Evolutionary conservation across 202 grass and related monocot species (phyloP).

Genomic region (Saccharum hybrid): DNA sequence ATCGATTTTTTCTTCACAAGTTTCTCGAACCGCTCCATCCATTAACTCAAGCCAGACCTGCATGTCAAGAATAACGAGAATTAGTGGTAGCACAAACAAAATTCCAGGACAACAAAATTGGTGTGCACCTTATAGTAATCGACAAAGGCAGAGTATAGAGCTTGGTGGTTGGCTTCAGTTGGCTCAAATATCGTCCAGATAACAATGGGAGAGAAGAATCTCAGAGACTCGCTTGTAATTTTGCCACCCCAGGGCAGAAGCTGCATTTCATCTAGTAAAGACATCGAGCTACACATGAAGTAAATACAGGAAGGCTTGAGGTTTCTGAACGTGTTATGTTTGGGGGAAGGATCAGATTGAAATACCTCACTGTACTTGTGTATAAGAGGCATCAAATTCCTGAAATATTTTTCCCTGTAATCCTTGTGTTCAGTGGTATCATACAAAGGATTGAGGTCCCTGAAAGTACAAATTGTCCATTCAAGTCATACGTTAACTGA

Average conservation of each 20-base stretch:
- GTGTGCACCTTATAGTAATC: slow-evolving; percentile 79
- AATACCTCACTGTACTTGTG: slow-evolving; percentile 81
- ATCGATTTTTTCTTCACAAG: slow-evolving; percentile 23
- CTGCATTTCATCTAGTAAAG: slow-evolving; percentile 87
- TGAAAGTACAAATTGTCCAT: slow-evolving; percentile 43
- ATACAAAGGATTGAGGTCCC: slow-evolving; percentile 92
- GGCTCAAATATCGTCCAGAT: slow-evolving; percentile 79
- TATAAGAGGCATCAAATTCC: too few species aligned
- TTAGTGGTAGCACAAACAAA: neutral
- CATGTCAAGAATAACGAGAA: neutral
- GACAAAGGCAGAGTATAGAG: slow-evolving; percentile 69
- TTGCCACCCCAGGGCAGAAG: slow-evolving; percentile 96
- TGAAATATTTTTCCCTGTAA: slow-evolving; percentile 92
- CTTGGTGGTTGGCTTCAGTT: slow-evolving; percentile 56
- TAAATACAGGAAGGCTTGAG: slow-evolving; percentile 39
- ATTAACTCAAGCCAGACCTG: slow-evolving; percentile 81
- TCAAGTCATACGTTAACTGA: neutral
- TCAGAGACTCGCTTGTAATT: slow-evolving; percentile 86
- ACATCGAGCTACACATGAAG: slow-evolving; percentile 54
- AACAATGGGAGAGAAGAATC: slow-evolving; percentile 93
- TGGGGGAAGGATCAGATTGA: neutral
- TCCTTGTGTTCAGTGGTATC: slow-evolving; percentile 57
- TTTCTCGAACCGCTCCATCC: slow-evolving; percentile 61
- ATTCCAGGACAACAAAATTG: neutral
- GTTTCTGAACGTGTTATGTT: neutral